Base-by-base conservation (phyloP, 371 early-diverging fungal species). In the Apophysomyces sp. region DNA sequence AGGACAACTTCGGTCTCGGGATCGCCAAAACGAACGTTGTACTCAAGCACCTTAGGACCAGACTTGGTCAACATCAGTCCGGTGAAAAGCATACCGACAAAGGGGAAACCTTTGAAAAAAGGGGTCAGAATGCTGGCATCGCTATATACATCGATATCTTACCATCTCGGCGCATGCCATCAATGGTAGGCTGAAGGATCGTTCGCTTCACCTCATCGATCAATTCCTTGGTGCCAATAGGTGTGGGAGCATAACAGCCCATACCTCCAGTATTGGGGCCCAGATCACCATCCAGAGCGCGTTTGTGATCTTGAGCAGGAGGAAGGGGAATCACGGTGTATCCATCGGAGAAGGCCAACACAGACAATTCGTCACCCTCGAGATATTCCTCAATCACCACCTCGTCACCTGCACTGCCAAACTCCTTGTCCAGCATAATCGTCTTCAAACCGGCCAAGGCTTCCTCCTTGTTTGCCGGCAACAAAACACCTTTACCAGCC, bases 191-290 rank as follows among this genome's bases (percentile, higher is more conserved):
- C 74, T 93, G 86, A 37, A 98, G 76, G 39, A 98, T 86, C 0
- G 89, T 89, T 37, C 83, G 78, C 69, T 93, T 82, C 71, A 96
- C 89, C 34, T 82, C 68, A 11, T 80, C 78, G 41, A 94, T 77
- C 44, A 97, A 71, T 58, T 85, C 84, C 15, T 86, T 76, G 3
- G 96, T 93, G 54, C 90, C 93, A 55, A 96, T 86, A 5, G 98
- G 97, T 2, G 98, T 95, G 28, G 98, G 98, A 37, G 93, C 92
- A 73, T 98, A 98, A 62, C 95, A 93, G 6, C 98, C 98, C 98
- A 98, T 98, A 58, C 98, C 98, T 60, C 98, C 98, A 0, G 98
- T 98, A 82, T 98, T 98, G 59, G 94, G 96, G 0, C 98, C 98
- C 70, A 85, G 69, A 74, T 98, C 98, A 60, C 91, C 90, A 62